Percentiles rank a stretch among this genome's conserved stretches.
These are phyloP conservation scores for Candida glucosophila DNA, from an alignment of 1,139 yeast species.

Conservation along the genomic window DNA sequence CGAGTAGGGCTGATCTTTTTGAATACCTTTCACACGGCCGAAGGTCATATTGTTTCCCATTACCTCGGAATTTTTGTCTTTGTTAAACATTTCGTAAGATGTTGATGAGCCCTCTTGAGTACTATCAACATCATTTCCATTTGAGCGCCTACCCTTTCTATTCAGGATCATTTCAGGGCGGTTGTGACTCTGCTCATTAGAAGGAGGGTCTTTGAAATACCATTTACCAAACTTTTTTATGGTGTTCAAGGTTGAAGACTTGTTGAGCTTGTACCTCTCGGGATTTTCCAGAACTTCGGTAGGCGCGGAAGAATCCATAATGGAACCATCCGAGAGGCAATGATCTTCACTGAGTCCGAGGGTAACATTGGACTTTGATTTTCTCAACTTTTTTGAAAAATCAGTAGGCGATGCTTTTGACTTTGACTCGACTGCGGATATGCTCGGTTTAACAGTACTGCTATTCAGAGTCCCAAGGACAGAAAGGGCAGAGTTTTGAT, in stretches of 20 bases:
- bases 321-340: slow-evolving; percentile 19
- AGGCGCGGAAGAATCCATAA: slow-evolving; percentile 7
- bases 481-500: too few species aligned
- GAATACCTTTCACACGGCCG: too few species aligned
- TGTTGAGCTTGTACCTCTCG: slow-evolving; percentile 2
- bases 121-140: slow-evolving; percentile 6
- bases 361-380: slow-evolving; percentile 19
- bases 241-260: slow-evolving; percentile 20
- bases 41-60: too few species aligned
- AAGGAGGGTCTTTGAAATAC: slow-evolving; percentile 42
- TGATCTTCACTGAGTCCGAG: slow-evolving; percentile 19
- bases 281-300: slow-evolving; percentile 2
- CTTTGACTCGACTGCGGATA: slow-evolving; percentile 5
- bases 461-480: slow-evolving; percentile 1
- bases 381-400: slow-evolving; percentile 25
- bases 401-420: slow-evolving; percentile 23
- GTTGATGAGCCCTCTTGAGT: slow-evolving; percentile 5
- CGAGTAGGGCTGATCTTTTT: too few species aligned
- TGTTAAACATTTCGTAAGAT: slow-evolving; percentile 8
- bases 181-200: slow-evolving; percentile 29
- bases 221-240: slow-evolving; percentile 60
- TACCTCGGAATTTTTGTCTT: too few species aligned
- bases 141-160: slow-evolving; percentile 33
- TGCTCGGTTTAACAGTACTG: slow-evolving; percentile 2
- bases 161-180: slow-evolving; percentile 63